These are phyloP conservation scores for Rhodotorula sp. DNA, from an alignment of 1,284 basidiomycete species.

Conservation along the genomic window DNA sequence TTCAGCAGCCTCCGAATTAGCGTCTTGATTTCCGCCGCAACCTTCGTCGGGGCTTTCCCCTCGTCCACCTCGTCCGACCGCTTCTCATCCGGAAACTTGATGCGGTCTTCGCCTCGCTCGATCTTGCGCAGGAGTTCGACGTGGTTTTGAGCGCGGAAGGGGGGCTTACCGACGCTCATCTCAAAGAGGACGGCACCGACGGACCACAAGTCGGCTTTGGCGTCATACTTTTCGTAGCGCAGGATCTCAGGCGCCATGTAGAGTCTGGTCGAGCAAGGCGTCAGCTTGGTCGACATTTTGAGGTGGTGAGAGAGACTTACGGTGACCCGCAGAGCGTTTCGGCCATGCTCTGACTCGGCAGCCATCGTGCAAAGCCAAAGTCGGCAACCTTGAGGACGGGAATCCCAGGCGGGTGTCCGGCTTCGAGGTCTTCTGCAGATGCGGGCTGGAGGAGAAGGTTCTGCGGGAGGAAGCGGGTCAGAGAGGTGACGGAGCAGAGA, in stretches of 20 bases:
- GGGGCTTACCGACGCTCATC: slow-evolving; percentile 88
- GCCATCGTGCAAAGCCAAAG: slow-evolving; percentile 92
- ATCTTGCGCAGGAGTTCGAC: slow-evolving; percentile 94
- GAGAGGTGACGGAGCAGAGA: not conserved
- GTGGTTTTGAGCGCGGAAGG: slow-evolving; percentile 93
- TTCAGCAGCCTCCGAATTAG: slow-evolving; percentile 81
- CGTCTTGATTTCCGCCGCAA: slow-evolving; percentile 80
- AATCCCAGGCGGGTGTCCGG: slow-evolving; percentile 85
- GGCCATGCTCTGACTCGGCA: slow-evolving; percentile 89
- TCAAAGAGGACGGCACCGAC: slow-evolving; percentile 96
- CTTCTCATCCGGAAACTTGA: slow-evolving; percentile 87
- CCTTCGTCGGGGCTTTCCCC: slow-evolving; percentile 46
- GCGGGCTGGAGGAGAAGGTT: slow-evolving; percentile 88
- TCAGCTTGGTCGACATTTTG: not conserved
- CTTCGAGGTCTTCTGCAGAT: slow-evolving; percentile 68
- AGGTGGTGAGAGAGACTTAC: slow-evolving; percentile 54
- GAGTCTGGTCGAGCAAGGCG: slow-evolving; percentile 55
- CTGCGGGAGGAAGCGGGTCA: slow-evolving; percentile 50
- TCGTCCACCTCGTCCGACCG: slow-evolving; percentile 25
- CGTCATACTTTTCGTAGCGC: slow-evolving; percentile 95
- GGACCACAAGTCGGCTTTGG: slow-evolving; percentile 96
- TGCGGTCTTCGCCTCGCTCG: slow-evolving; percentile 67
- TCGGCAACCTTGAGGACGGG: slow-evolving; percentile 96
- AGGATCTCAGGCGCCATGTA: slow-evolving; percentile 99
- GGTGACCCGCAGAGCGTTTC: slow-evolving; percentile 98